phyloP scores from a whole-genome alignment of 2,329 filamentous ascomycete species.

The Fusarium sp. region DNA sequence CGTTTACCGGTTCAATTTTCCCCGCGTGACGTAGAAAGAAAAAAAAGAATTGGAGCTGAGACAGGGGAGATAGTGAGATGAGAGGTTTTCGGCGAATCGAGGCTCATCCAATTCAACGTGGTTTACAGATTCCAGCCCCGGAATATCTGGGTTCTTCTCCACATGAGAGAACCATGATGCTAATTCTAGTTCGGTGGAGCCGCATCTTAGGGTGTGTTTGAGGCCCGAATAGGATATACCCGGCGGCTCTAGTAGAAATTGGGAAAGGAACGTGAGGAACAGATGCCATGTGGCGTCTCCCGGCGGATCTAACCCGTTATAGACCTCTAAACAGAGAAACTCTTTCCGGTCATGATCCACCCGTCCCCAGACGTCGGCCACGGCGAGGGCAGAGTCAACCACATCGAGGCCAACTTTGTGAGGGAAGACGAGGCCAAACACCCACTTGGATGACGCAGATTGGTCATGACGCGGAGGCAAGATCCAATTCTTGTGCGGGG shows the following conservation, averaged over 20 bases:
- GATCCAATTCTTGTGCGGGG: slow-evolving; percentile 31
- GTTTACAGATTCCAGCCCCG: slow-evolving; percentile 15
- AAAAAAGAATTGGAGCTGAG: slow-evolving; percentile 15
- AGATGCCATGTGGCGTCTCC: neutral
- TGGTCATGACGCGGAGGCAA: slow-evolving; percentile 29
- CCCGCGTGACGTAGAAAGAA: slow-evolving; percentile 41
- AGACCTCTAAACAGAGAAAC: slow-evolving; percentile 33
- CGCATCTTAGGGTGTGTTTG: neutral
- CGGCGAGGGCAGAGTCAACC: slow-evolving; percentile 23
- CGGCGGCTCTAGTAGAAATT: slow-evolving; percentile 37
- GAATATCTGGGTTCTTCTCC: slow-evolving; percentile 10
- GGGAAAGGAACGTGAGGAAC: neutral
- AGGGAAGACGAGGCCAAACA: slow-evolving; percentile 33
- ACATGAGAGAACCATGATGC: slow-evolving; percentile 34
- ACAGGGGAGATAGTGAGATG: neutral
- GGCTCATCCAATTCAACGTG: slow-evolving; percentile 32
- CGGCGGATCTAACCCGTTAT: slow-evolving; percentile 42
- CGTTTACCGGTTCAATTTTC: slow-evolving; percentile 14
- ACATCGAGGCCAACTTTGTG: slow-evolving; percentile 29
- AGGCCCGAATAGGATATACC: neutral
- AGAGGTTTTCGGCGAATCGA: slow-evolving; percentile 20
- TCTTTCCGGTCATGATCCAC: slow-evolving; percentile 34
- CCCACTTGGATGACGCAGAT: slow-evolving; percentile 37
- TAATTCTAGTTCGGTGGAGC: slow-evolving; percentile 25
- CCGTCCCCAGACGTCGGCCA: slow-evolving; percentile 37